A percentile compares a stretch with the other conserved stretches of the same genome.
These are phyloP conservation scores for Clarireedia paspali DNA, from an alignment of 2,329 filamentous ascomycete genomes.

Conservation along the genomic window DNA sequence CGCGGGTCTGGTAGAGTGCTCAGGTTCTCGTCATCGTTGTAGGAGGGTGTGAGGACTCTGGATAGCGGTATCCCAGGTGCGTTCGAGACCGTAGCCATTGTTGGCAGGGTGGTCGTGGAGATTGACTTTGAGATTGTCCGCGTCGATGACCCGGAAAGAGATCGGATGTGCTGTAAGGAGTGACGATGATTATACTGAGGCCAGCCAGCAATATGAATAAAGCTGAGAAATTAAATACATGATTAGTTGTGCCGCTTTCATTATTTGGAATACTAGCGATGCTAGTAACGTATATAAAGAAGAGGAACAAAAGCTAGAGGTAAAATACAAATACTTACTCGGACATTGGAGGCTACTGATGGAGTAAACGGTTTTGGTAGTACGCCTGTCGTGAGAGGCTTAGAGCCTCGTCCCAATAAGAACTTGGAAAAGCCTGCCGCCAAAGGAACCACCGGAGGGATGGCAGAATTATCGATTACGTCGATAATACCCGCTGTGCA, in stretches of 20 bases:
- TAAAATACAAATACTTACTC: slow-evolving; percentile 1
- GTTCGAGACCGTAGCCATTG: slow-evolving; percentile 30
- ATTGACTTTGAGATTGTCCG: slow-evolving; percentile 30
- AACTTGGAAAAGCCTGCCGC: not conserved
- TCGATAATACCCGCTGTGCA: no score
- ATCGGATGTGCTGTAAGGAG: slow-evolving; percentile 5
- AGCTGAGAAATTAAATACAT: slow-evolving; percentile 31
- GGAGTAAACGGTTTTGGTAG: not conserved
- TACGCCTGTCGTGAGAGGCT: slow-evolving; percentile 1
- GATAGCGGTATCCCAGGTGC: slow-evolving; percentile 18
- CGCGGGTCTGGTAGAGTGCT: slow-evolving; percentile 63
- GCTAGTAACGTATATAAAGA: not conserved
- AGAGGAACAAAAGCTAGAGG: not conserved
- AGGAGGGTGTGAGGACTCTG: slow-evolving; percentile 29
- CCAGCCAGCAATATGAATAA: slow-evolving; percentile 42
- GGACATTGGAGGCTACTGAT: slow-evolving; percentile 2
- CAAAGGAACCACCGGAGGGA: not conserved
- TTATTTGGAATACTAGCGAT: not conserved
- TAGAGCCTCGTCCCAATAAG: slow-evolving; percentile 7
- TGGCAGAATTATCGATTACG: not conserved
- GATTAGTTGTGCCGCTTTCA: not conserved
- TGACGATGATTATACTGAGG: slow-evolving; percentile 37
- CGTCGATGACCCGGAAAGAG: slow-evolving; percentile 3
- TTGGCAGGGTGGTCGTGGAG: slow-evolving; percentile 32
- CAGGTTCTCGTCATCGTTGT: slow-evolving; percentile 49